A percentile compares a stretch with the other conserved stretches of the same genome.
These are phyloP conservation scores for Diutina ranongensis DNA, from an alignment of 1,139 yeast species.

Conservation along the genomic window DNA sequence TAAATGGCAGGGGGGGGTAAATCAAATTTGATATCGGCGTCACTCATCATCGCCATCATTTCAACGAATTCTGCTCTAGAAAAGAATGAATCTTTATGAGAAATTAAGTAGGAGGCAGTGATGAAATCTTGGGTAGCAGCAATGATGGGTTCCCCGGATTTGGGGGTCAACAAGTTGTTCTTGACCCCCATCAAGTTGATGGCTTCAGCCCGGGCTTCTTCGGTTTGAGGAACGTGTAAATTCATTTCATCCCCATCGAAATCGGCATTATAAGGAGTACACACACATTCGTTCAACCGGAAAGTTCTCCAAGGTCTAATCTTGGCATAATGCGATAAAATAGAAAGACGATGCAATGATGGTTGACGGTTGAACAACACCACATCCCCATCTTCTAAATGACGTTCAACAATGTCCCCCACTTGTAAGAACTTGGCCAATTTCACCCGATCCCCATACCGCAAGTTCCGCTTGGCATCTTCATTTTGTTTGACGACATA, in stretches of 20 bases:
- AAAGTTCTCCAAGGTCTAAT: slow-evolving; percentile 98
- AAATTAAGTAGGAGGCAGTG: slow-evolving; percentile 86
- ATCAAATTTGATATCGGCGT: slow-evolving; percentile 79
- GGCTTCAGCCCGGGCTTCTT: slow-evolving; percentile 98
- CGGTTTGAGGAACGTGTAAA: slow-evolving; percentile 97
- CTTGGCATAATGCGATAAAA: slow-evolving; percentile 90
- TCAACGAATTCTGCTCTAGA: slow-evolving; percentile 81
- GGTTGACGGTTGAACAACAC: slow-evolving; percentile 97
- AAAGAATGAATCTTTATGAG: slow-evolving; percentile 87
- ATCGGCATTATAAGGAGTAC: slow-evolving; percentile 99
- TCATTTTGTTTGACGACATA: slow-evolving; percentile 77
- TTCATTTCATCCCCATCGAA: slow-evolving; percentile 99
- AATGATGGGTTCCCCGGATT: slow-evolving; percentile 97
- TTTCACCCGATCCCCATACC: slow-evolving; percentile 77
- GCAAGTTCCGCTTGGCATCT: slow-evolving; percentile 72
- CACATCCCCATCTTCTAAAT: slow-evolving; percentile 92
- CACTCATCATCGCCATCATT: slow-evolving; percentile 90
- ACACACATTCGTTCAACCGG: slow-evolving; percentile 95
- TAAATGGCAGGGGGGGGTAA: slow-evolving; percentile 90
- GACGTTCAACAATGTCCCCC: slow-evolving; percentile 97
- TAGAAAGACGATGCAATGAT: slow-evolving; percentile 87
- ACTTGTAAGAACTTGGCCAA: slow-evolving; percentile 65
- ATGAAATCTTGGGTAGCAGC: slow-evolving; percentile 99
- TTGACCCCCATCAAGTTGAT: slow-evolving; percentile 97
- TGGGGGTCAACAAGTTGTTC: slow-evolving; percentile 86